These are phyloP conservation scores for Porodaedalea pini DNA, from an alignment of 1,284 basidiomycete species.

Conservation along the genomic window DNA sequence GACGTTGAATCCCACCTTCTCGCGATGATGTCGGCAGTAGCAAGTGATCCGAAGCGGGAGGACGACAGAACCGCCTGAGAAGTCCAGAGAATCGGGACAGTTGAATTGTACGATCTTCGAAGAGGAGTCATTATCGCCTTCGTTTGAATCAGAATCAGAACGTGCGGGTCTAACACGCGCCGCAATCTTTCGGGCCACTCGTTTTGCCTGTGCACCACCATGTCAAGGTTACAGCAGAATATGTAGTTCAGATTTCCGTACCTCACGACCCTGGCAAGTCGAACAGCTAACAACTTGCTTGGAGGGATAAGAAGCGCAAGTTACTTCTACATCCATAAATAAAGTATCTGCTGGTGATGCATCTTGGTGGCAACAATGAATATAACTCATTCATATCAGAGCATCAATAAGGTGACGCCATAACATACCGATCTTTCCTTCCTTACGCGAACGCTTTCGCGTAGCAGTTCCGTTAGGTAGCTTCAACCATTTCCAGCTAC, in stretches of 20 bases:
- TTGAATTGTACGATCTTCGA: slow-evolving; percentile 95
- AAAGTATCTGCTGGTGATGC: slow-evolving; percentile 69
- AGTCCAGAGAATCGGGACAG: slow-evolving; percentile 88
- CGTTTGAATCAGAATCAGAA: slow-evolving; percentile 67
- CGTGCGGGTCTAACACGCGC: slow-evolving; percentile 71
- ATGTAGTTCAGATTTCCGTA: slow-evolving; percentile 33
- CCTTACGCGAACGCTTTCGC: slow-evolving; percentile 79
- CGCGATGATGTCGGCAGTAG: slow-evolving; percentile 98
- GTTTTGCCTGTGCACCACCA: slow-evolving; percentile 60
- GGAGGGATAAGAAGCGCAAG: slow-evolving; percentile 75
- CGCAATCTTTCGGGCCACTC: slow-evolving; percentile 82
- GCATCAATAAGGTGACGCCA: slow-evolving; percentile 24
- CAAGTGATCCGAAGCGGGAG: slow-evolving; percentile 96
- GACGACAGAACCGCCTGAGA: slow-evolving; percentile 82
- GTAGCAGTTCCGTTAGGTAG: slow-evolving; percentile 77
- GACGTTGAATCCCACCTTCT: slow-evolving; percentile 94
- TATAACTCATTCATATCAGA: slow-evolving; percentile 16
- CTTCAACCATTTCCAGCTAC: slow-evolving; percentile 81
- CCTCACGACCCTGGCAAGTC: slow-evolving; percentile 82
- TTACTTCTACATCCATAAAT: slow-evolving; percentile 62
- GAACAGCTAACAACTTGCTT: slow-evolving; percentile 78
- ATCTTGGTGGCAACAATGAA: slow-evolving; percentile 41
- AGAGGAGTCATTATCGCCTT: slow-evolving; percentile 61
- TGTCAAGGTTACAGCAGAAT: slow-evolving; percentile 16
- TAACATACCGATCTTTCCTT: slow-evolving; percentile 73